phyloP scores from a whole-genome alignment of 805 yeast species.

The Myxozyma lipomycoides region DNA sequence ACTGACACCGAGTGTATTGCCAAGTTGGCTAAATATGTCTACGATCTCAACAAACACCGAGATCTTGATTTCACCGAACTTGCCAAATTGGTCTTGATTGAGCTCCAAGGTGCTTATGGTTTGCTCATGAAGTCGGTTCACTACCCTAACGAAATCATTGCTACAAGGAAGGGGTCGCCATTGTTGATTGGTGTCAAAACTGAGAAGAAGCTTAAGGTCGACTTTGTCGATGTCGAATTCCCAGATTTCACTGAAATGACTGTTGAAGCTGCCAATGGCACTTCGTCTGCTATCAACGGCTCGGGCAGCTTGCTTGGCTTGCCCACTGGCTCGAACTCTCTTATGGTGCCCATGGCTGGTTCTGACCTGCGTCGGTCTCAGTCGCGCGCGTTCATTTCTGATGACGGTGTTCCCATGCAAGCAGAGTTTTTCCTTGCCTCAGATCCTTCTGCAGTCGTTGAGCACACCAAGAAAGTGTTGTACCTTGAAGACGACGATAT shows the following conservation, averaged over 20 bases:
- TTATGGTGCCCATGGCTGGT: constrained; percentile 46
- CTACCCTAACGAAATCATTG: constrained; percentile 93
- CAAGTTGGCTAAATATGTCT: constrained; percentile 84
- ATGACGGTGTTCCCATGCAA: constrained; percentile 88
- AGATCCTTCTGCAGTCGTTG: constrained; percentile 94
- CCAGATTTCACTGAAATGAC: constrained; percentile 46
- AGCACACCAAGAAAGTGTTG: constrained; percentile 94
- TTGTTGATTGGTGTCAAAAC: constrained; percentile 95
- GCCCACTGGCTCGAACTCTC: constrained; percentile 27
- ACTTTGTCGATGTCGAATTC: constrained; percentile 96
- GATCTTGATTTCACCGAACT: constrained; percentile 85
- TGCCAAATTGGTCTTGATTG: constrained; percentile 86
- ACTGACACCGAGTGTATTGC: constrained; percentile 99
- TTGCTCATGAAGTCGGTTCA: constrained; percentile 84
- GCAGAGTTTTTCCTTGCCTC: constrained; percentile 94
- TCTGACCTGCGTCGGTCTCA: constrained; percentile 78
- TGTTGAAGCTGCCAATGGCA: constrained; percentile 19
- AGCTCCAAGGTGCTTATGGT: constrained; percentile 97
- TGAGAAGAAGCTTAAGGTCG: constrained; percentile 91
- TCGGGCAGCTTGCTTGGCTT: constrained; percentile 20
- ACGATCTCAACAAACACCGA: constrained; percentile 69
- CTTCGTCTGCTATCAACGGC: constrained; percentile 1
- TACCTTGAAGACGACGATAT: constrained; percentile 97
- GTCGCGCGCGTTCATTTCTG: constrained; percentile 94
- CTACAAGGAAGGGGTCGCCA: constrained; percentile 98